Evolutionary conservation across 257 asterid species (phyloP).

Genomic region (Solanum virginianum): DNA sequence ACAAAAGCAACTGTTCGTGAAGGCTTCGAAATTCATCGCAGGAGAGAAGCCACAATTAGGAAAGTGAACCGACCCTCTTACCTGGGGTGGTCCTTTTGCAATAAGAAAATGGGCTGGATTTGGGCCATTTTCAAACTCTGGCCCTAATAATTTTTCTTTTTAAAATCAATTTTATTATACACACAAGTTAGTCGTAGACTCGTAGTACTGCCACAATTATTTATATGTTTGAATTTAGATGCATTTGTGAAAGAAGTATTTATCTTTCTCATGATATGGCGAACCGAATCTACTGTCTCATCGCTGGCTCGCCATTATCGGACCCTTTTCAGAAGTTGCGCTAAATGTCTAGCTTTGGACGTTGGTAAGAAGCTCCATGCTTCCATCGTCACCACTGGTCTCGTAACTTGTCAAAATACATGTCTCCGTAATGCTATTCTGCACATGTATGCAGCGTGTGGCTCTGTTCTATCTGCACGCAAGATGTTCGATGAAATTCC

Average conservation of each 20-base stretch:
- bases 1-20: no score
- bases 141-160: no score
- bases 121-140: no score
- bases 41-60: no score
- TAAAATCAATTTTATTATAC: no score
- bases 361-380: constrained; percentile 63
- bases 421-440: constrained; percentile 45
- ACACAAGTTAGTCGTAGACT: no score
- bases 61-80: no score
- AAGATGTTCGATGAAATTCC: constrained; percentile 67
- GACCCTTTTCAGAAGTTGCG: constrained; percentile 42
- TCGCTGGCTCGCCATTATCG: constrained; percentile 48
- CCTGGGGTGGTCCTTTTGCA: no score
- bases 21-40: no score
- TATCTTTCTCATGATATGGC: constrained; percentile 31
- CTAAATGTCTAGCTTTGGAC: constrained; percentile 26
- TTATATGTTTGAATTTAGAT: no score
- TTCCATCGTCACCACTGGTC: constrained; percentile 39
- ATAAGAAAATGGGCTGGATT: no score
- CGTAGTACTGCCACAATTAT: no score
- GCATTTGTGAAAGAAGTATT: not conserved
- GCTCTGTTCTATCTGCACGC: constrained; percentile 27
- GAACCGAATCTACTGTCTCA: constrained; percentile 14
- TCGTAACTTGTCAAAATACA: constrained; percentile 23
- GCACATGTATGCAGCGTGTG: constrained; percentile 57